These are phyloP conservation scores for Macrophomina phaseolina DNA, from an alignment of 2,329 filamentous ascomycete species.

Conservation along the genomic window DNA sequence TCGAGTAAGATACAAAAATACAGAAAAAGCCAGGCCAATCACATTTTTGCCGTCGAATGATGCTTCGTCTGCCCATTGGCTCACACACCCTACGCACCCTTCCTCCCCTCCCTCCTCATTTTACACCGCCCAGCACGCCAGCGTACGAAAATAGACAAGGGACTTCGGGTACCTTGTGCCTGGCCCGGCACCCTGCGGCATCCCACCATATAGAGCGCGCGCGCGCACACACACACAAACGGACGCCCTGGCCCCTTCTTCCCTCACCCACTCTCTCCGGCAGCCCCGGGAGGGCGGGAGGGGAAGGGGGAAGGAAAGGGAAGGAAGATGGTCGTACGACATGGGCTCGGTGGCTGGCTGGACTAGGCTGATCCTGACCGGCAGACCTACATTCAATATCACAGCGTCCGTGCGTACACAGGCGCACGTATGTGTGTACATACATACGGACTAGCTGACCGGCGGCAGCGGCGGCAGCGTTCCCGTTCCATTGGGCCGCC, in stretches of 20 bases:
- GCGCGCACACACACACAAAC: not conserved
- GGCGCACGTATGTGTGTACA: no score
- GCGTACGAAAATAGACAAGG: not conserved
- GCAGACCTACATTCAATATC: not conserved
- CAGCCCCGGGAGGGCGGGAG: not conserved
- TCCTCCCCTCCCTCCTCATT: not conserved
- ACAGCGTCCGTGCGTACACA: no score
- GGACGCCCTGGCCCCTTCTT: not conserved
- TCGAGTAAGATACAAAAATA: no score
- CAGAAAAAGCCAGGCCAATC: no score
- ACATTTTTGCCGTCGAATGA: no score
- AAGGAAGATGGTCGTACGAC: not conserved
- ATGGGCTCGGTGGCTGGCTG: not conserved
- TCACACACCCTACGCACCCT: not conserved
- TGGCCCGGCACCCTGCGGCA: not conserved
- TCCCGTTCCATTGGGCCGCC: not conserved
- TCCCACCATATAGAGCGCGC: no score
- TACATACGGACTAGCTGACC: no score
- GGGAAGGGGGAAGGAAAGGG: no score
- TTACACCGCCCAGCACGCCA: no score
- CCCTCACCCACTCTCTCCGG: not conserved
- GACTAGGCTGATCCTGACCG: not conserved
- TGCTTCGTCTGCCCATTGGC: no score
- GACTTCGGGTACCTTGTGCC: not conserved
- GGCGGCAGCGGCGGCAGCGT: not conserved